A percentile compares a stretch with the other conserved stretches of the same genome.
phyloP scores from a whole-genome alignment of 2,329 filamentous ascomycete species.

The Taxawa tesnikishii region DNA sequence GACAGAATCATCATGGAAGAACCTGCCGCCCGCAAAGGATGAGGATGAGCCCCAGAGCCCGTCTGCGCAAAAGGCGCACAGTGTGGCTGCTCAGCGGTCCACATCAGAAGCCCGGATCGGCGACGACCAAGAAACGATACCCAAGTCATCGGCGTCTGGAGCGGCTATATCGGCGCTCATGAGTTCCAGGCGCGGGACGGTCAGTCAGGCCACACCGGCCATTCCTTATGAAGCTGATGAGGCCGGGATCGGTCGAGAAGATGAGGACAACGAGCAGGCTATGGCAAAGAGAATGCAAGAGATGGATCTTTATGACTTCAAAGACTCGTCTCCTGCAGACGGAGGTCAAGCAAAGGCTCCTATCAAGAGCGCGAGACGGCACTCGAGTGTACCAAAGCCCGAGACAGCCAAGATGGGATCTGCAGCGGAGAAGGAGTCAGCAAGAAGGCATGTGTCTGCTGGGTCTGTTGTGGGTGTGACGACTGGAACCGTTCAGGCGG shows the following conservation, averaged over 20 bases:
- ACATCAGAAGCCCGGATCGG: too few relatives aligned
- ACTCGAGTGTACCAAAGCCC: constrained; percentile 4
- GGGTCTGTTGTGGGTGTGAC: not conserved
- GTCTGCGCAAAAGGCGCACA: constrained; percentile 9
- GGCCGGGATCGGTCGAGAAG: constrained; percentile 1
- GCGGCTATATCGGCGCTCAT: constrained; percentile 9
- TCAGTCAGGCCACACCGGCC: too few relatives aligned
- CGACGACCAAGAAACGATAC: constrained; percentile 1
- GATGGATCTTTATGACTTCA: constrained; percentile 21
- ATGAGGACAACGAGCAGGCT: constrained; percentile 8
- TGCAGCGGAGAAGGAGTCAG: constrained; percentile 3
- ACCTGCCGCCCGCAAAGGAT: constrained; percentile 4
- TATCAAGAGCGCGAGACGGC: constrained; percentile 6
- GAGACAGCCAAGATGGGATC: not conserved
- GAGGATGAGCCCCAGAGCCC: constrained; percentile 10
- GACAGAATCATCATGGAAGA: constrained; percentile 12
- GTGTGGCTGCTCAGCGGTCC: too few relatives aligned
- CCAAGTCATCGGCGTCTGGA: constrained; percentile 1
- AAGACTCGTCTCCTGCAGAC: constrained; percentile 13
- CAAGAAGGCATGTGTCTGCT: not conserved
- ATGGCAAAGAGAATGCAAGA: constrained; percentile 15
- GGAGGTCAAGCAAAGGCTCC: not conserved
- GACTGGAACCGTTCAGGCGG: not conserved
- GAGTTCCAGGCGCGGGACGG: too few relatives aligned
- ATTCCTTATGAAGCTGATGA: too few relatives aligned